phyloP scores from a whole-genome alignment of 73 alveolate species.

The Paramecium caudatum region DNA sequence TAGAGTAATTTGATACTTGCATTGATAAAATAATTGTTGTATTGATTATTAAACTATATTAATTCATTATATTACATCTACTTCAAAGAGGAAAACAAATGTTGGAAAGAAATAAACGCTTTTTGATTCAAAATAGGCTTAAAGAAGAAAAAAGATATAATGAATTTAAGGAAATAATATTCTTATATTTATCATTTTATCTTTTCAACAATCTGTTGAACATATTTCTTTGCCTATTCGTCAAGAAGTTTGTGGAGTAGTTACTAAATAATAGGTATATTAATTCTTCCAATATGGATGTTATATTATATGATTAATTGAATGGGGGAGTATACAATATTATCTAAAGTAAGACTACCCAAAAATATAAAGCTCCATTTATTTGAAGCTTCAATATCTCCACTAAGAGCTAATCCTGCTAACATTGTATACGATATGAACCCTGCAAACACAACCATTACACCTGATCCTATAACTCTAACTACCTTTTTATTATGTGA shows the following conservation, averaged over 20 bases:
- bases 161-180: no score
- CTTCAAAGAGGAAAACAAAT: no score
- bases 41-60: no score
- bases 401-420: background rate
- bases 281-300: background rate
- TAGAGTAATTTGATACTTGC: no score
- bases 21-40: no score
- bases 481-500: background rate
- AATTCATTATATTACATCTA: no score
- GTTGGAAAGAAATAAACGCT: no score
- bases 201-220: no score
- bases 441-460: slow-evolving; percentile 6
- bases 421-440: slow-evolving; percentile 42
- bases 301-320: background rate
- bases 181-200: no score
- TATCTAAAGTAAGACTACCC: background rate
- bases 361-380: slow-evolving; percentile 19
- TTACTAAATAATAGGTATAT: background rate
- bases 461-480: background rate
- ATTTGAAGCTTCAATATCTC: background rate
- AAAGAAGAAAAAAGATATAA: no score
- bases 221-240: background rate
- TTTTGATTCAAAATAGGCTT: no score
- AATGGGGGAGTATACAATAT: background rate
- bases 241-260: background rate